These are phyloP conservation scores for Epichloe sylvatica DNA, from an alignment of 2,329 filamentous ascomycete species.

Conservation along the genomic window DNA sequence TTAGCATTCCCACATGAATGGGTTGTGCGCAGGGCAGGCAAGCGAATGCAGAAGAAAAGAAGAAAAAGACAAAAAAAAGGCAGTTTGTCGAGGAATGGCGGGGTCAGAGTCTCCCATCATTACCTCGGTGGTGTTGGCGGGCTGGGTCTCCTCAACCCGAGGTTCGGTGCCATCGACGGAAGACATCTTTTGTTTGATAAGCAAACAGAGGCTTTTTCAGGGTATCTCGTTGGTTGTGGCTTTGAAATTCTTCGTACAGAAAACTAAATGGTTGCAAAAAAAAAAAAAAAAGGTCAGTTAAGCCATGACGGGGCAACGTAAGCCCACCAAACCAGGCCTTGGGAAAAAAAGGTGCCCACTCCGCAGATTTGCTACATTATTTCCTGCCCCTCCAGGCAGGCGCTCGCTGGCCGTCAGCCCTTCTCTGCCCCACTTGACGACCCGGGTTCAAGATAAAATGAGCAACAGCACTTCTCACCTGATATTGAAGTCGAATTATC, in stretches of 20 bases:
- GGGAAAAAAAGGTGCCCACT: slow-evolving; percentile 3
- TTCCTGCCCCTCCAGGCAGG: slow-evolving; percentile 1
- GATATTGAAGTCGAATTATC: too few relatives aligned
- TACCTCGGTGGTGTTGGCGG: slow-evolving; percentile 17
- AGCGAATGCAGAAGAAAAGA: background rate
- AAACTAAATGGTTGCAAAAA: background rate
- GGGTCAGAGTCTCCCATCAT: slow-evolving; percentile 2
- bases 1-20: background rate
- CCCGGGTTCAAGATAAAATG: too few relatives aligned
- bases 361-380: slow-evolving; percentile 3
- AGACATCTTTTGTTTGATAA: slow-evolving; percentile 28
- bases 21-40: background rate
- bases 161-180: slow-evolving; percentile 36
- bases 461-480: too few relatives aligned
- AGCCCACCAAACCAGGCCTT: background rate
- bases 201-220: background rate
- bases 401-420: background rate
- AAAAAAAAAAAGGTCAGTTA: too few relatives aligned
- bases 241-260: background rate
- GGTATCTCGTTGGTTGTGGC: background rate
- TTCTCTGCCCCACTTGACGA: background rate
- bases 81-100: background rate
- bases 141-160: slow-evolving; percentile 35
- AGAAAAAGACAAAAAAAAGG: background rate
- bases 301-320: background rate